These are phyloP conservation scores for Polychytrium aggregatum DNA, from an alignment of 192 early-diverging fungal genomes.

Conservation along the genomic window DNA sequence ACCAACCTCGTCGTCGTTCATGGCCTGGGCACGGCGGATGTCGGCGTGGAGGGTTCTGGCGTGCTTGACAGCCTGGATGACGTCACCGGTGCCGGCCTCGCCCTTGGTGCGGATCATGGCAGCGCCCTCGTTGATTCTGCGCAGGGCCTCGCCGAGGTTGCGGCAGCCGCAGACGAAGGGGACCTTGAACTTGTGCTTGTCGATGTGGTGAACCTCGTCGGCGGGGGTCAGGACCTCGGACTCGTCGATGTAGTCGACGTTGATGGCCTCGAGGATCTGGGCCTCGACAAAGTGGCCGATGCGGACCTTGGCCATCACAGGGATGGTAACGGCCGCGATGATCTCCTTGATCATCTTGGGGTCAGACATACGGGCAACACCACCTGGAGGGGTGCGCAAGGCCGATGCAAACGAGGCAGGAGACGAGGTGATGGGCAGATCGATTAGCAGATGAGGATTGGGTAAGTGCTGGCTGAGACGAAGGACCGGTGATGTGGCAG, in stretches of 20 bases:
- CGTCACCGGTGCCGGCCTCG: slow-evolving; percentile 96
- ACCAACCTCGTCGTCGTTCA: slow-evolving; percentile 86
- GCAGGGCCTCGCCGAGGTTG: slow-evolving; percentile 95
- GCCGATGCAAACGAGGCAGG: background rate
- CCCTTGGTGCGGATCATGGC: slow-evolving; percentile 98
- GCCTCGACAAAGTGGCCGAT: slow-evolving; percentile 99
- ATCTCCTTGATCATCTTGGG: slow-evolving; percentile 97
- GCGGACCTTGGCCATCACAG: slow-evolving; percentile 98
- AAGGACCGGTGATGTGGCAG: no score
- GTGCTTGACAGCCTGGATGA: slow-evolving; percentile 96
- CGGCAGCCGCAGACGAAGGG: slow-evolving; percentile 95
- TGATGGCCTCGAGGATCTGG: slow-evolving; percentile 82
- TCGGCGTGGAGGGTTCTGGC: slow-evolving; percentile 77
- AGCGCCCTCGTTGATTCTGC: slow-evolving; percentile 93
- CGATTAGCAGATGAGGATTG: no score
- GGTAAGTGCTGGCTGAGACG: no score
- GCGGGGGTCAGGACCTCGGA: slow-evolving; percentile 92
- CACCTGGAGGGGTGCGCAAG: slow-evolving; percentile 56
- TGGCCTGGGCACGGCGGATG: slow-evolving; percentile 72
- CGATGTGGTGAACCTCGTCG: slow-evolving; percentile 91
- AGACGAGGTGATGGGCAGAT: no score
- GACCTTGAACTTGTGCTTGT: slow-evolving; percentile 85
- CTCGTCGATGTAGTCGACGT: slow-evolving; percentile 96
- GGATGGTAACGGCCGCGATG: slow-evolving; percentile 87
- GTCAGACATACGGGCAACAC: slow-evolving; percentile 97